Percentiles rank a stretch among this genome's conserved stretches.
These are phyloP conservation scores for Fusarium graminum DNA, from an alignment of 2,329 filamentous ascomycete species.

Conservation along the genomic window DNA sequence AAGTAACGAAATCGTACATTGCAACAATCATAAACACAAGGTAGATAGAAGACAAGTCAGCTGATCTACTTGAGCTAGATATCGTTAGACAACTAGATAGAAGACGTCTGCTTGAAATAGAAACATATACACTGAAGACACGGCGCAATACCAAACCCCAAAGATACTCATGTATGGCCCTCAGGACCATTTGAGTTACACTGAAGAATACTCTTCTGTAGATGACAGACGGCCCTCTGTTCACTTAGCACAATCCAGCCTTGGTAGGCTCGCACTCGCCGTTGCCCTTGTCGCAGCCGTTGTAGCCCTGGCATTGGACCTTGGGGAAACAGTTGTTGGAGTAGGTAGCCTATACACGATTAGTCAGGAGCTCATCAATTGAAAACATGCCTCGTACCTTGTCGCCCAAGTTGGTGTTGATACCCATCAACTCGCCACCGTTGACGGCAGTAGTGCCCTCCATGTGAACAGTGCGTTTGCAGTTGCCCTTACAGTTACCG, in stretches of 20 bases:
- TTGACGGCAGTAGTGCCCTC: slow-evolving; percentile 57
- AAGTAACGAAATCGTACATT: too few relatives aligned
- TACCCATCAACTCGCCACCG: slow-evolving; percentile 60
- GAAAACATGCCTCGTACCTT: background rate
- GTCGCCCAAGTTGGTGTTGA: slow-evolving; percentile 57
- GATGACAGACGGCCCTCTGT: too few relatives aligned
- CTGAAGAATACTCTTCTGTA: too few relatives aligned
- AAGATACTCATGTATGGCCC: too few relatives aligned
- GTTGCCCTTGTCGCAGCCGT: slow-evolving; percentile 49
- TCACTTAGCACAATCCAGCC: slow-evolving; percentile 46
- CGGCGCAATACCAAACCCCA: too few relatives aligned
- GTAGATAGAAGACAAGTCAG: too few relatives aligned
- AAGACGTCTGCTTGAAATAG: background rate
- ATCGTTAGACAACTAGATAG: background rate
- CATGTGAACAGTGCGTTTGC: slow-evolving; percentile 59
- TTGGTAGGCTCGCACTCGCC: slow-evolving; percentile 50
- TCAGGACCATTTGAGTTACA: too few relatives aligned
- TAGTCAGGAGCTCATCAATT: rapidly evolving
- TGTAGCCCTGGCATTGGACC: slow-evolving; percentile 50
- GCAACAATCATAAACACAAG: too few relatives aligned
- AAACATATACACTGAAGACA: background rate
- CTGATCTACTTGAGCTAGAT: background rate
- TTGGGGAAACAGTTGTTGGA: slow-evolving; percentile 49
- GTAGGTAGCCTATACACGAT: slow-evolving; percentile 43
- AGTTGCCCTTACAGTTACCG: slow-evolving; percentile 50